Evolutionary conservation across 345 rosid genomes (phyloP).

Genomic region (Angophora floribunda): DNA sequence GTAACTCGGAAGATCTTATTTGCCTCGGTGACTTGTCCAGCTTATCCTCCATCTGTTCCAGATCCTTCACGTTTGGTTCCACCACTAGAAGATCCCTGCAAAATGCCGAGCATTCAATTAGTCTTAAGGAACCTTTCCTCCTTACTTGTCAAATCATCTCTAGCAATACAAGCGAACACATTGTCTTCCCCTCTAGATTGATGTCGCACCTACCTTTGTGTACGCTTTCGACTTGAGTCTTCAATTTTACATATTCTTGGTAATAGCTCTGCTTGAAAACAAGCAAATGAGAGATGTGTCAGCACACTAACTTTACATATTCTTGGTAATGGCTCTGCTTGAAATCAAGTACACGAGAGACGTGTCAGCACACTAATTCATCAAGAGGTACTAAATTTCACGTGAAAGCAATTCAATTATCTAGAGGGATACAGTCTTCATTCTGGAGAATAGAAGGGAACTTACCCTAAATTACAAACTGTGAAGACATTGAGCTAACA

Average conservation of each 20-base stretch:
- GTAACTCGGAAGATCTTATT: conserved; percentile 35
- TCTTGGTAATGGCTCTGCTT: conserved; percentile 52
- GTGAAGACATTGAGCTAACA: neutral
- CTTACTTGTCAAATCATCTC: neutral
- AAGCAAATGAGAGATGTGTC: neutral
- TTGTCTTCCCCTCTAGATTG: neutral
- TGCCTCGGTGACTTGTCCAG: conserved; percentile 28
- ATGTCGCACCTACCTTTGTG: conserved; percentile 39
- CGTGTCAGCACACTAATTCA: neutral
- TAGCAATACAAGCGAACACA: neutral
- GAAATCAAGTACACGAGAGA: neutral
- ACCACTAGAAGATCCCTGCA: conserved; percentile 35
- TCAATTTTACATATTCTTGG: conserved; percentile 58
- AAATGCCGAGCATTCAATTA: neutral
- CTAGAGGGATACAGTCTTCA: neutral
- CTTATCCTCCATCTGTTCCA: conserved; percentile 38
- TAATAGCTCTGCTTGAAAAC: conserved; percentile 29
- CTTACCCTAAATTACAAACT: neutral
- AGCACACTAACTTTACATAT: conserved; percentile 11
- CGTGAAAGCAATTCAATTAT: neutral
- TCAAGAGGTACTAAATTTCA: neutral
- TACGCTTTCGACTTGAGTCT: conserved; percentile 43
- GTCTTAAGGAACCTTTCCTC: neutral
- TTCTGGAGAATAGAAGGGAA: neutral
- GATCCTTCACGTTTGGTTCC: conserved; percentile 20